These are phyloP conservation scores for Cyberlindnera xylosilytica DNA, from an alignment of 805 yeast genomes.

Conservation along the genomic window DNA sequence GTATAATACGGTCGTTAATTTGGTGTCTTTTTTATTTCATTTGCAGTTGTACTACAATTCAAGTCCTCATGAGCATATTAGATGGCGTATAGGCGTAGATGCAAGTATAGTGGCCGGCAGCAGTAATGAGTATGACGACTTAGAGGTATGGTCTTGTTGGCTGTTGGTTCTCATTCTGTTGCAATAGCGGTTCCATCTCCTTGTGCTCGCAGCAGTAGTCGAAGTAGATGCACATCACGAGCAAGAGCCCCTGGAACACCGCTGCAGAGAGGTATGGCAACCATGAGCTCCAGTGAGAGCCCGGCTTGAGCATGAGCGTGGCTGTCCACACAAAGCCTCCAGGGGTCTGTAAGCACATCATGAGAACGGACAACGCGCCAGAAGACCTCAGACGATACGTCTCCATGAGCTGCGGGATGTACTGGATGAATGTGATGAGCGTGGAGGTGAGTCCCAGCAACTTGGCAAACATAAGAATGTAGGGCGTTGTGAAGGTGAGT, in stretches of 20 bases:
- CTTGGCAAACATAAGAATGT: slow-evolving; percentile 45
- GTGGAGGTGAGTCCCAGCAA: slow-evolving; percentile 66
- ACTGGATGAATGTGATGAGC: slow-evolving; percentile 61
- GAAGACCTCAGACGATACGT: slow-evolving; percentile 69
- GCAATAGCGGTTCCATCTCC: slow-evolving; percentile 4
- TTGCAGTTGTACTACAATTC: too few relatives aligned
- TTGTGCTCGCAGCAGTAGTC: slow-evolving; percentile 15
- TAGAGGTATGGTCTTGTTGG: too few relatives aligned
- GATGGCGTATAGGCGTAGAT: too few relatives aligned
- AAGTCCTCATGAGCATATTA: too few relatives aligned
- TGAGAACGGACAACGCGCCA: slow-evolving; percentile 73
- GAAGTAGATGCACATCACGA: slow-evolving; percentile 60
- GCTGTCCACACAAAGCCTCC: slow-evolving; percentile 82
- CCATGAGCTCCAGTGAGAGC: slow-evolving; percentile 87
- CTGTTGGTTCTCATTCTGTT: too few relatives aligned
- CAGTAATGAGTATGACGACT: too few relatives aligned
- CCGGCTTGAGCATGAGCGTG: slow-evolving; percentile 67
- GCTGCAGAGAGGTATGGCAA: slow-evolving; percentile 76
- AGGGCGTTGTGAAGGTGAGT: slow-evolving; percentile 11
- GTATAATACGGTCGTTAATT: not conserved
- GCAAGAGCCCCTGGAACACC: slow-evolving; percentile 55
- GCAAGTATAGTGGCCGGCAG: too few relatives aligned
- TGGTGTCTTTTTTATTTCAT: not conserved
- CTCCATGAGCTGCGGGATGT: slow-evolving; percentile 74
- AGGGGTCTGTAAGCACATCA: slow-evolving; percentile 87